Evolutionary conservation across 2,329 filamentous ascomycete genomes (phyloP), one percentile per base, ranked within the genome.

Genomic region (Fusarium staphyleae): DNA sequence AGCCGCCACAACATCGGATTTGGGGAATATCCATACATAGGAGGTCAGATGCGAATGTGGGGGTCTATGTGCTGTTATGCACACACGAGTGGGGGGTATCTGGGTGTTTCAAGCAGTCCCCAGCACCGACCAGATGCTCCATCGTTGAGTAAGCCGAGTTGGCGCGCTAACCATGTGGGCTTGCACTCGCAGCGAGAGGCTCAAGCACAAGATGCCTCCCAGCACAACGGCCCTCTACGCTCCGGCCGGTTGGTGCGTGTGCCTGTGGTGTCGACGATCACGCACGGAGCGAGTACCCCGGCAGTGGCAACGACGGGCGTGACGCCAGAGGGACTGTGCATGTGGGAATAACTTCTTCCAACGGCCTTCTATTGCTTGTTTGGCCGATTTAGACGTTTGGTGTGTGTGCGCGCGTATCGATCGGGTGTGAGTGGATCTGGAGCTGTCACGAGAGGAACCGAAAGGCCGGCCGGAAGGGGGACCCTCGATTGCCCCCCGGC

Each of bases 401-500:
- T 62, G 50, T 55, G 35, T 48, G 50, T n/a, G 49, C 36, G 40
- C 43, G 50, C 49, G 50, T 52, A 62, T 62, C 55, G 59, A 62
- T 62, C 55, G 46, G 47, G 55, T 60, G 59, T 62, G 58, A 34
- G 59, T 62, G 55, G 59, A 62, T 62, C 59, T 62, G 43, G 55
- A 56, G 47, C 59, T 62, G 59, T 62, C 59, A 62, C 60, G 42
- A 59, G 42, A 43, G 55, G 59, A 62, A 60, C 59, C 59, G 46
- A 34, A n/a, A n/a, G n/a, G n/a, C n/a, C 44, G 43, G 45, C 40
- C 40, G 41, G 54, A 62, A 44, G 42, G 34, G 33, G 42, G 29
- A 59, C 58, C 19, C 37, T 61, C 49, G 58, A 61, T 53, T n/a
- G n/a, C n/a, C 49, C 54, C 55, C 53, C 37, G 49, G 58, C 54